A percentile compares a stretch with the other conserved stretches of the same genome.
phyloP scores from a whole-genome alignment of 176 grass and related monocot species.

The Dactylis glomerata region DNA sequence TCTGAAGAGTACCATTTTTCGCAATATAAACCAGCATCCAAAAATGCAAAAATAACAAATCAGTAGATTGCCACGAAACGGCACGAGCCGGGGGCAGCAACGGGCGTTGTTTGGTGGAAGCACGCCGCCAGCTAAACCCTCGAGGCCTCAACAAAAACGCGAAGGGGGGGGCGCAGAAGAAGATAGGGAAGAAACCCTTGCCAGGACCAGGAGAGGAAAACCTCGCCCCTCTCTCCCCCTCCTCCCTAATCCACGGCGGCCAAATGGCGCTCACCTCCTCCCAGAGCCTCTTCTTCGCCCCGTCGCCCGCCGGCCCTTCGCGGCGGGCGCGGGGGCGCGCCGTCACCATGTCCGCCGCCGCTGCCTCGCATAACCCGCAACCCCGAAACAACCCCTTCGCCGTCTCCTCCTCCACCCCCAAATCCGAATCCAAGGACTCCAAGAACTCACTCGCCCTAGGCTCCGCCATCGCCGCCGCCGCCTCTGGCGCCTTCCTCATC shows the following conservation, averaged over 20 bases:
- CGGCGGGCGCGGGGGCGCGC: slow-evolving; percentile 13
- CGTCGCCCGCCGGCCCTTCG: slow-evolving; percentile 19
- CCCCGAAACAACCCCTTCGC: slow-evolving; percentile 13
- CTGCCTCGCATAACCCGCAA: slow-evolving; percentile 28
- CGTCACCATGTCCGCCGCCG: slow-evolving; percentile 12
- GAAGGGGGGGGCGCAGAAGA: neutral
- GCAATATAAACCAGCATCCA: too few relatives aligned
- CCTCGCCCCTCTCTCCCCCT: neutral
- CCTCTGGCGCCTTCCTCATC: slow-evolving; percentile 53
- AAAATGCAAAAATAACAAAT: neutral
- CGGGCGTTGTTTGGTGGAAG: neutral
- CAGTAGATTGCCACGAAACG: neutral
- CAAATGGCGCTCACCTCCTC: slow-evolving; percentile 50
- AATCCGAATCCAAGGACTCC: slow-evolving; percentile 31
- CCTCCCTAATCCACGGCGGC: slow-evolving; percentile 15
- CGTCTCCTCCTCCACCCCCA: slow-evolving; percentile 23
- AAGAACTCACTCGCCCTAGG: slow-evolving; percentile 51
- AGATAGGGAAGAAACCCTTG: slow-evolving; percentile 28
- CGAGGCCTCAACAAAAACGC: slow-evolving; percentile 33
- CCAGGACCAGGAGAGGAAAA: neutral
- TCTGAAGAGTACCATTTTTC: too few relatives aligned
- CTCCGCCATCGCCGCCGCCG: slow-evolving; percentile 40
- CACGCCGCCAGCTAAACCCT: slow-evolving; percentile 28
- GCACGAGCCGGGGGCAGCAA: neutral
- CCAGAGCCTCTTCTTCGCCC: slow-evolving; percentile 44